phyloP scores from a whole-genome alignment of 139 green algal genomes.

The Coccomyxa sp. region DNA sequence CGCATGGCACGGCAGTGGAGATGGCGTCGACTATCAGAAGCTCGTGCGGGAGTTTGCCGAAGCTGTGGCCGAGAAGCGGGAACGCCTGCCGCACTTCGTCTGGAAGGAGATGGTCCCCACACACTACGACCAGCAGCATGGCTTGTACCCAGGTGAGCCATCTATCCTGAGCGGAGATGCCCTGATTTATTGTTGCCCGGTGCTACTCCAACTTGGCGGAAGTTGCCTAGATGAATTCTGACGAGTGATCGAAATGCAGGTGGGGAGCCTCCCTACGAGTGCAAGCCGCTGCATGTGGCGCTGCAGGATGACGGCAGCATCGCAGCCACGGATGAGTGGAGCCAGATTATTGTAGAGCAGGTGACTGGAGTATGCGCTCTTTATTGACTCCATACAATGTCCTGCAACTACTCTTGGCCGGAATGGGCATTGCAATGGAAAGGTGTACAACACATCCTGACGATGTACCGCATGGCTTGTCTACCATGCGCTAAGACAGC shows the following conservation, averaged over 20 bases:
- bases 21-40: not conserved
- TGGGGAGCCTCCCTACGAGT: not conserved
- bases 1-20: not conserved
- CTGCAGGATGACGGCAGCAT: not conserved
- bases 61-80: not conserved
- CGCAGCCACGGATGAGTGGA: not conserved
- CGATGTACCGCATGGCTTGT: too few species aligned
- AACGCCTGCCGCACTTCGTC: not conserved
- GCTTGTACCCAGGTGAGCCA: not conserved
- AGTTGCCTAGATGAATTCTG: too few species aligned
- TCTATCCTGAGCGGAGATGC: too few species aligned
- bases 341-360: not conserved
- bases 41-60: not conserved
- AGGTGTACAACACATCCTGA: too few species aligned
- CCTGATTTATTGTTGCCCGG: too few species aligned
- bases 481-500: too few species aligned
- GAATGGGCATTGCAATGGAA: too few species aligned
- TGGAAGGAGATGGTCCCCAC: not conserved
- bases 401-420: too few species aligned
- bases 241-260: too few species aligned
- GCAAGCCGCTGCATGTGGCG: not conserved
- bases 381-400: too few species aligned
- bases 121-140: not conserved
- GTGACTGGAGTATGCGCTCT: too few species aligned
- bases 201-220: too few species aligned